A percentile compares a stretch with the other conserved stretches of the same genome.
Conservation (phyloP, 2,329 filamentous ascomycete species). For the Fusarium fracticaudum region DNA sequence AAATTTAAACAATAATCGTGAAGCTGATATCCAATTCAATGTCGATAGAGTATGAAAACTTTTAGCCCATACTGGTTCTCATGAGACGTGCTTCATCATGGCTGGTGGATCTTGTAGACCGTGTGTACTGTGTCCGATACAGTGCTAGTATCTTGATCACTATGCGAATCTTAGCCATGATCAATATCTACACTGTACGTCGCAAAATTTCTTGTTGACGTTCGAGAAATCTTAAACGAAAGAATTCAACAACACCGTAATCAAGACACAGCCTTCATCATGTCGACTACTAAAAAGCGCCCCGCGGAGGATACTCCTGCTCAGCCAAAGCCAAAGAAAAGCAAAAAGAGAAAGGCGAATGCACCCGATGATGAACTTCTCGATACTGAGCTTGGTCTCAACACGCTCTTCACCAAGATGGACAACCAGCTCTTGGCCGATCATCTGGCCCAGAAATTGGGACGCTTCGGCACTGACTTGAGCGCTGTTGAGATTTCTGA, state of each 20-base stretch:
- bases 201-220: slow-evolving; percentile 38
- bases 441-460: slow-evolving; percentile 82
- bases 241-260: slow-evolving; percentile 4
- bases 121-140: slow-evolving; percentile 15
- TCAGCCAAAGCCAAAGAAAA: slow-evolving; percentile 54
- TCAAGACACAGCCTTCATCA: slow-evolving; percentile 30
- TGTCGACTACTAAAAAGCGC: slow-evolving; percentile 64
- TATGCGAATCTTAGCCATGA: neutral
- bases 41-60: neutral
- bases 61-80: neutral
- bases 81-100: slow-evolving; percentile 23
- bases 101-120: slow-evolving; percentile 11
- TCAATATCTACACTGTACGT: slow-evolving; percentile 32
- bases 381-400: slow-evolving; percentile 78
- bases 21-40: neutral
- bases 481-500: slow-evolving; percentile 88
- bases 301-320: slow-evolving; percentile 60
- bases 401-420: slow-evolving; percentile 83
- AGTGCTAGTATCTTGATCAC: neutral
- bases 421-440: slow-evolving; percentile 86
- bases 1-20: no score
- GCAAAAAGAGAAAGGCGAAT: slow-evolving; percentile 66
- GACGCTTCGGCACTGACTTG: slow-evolving; percentile 80
- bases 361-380: slow-evolving; percentile 65
- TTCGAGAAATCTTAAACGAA: slow-evolving; percentile 15